Evolutionary conservation across 2,329 filamentous ascomycete genomes (phyloP).

Genomic region (Aquanectria penicillioides): DNA sequence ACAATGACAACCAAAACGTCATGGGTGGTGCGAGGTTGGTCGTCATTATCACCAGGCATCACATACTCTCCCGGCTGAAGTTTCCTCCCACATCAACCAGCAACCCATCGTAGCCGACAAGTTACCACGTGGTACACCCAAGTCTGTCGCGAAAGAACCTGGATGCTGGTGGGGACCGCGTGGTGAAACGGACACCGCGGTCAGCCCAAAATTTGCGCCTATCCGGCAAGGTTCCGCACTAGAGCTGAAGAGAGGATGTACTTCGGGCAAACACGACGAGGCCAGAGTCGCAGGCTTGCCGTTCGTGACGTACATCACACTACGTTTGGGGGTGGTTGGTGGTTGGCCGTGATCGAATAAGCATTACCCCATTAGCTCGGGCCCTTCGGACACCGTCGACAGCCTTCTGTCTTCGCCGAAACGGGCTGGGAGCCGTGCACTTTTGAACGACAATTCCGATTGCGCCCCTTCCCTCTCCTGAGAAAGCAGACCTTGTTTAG

Average conservation of each 20-base stretch:
- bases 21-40: constrained; percentile 21
- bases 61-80: constrained; percentile 26
- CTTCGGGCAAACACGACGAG: constrained; percentile 19
- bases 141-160: constrained; percentile 27
- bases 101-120: constrained; percentile 22
- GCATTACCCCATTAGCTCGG: constrained; percentile 28
- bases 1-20: constrained; percentile 10
- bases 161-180: constrained; percentile 37
- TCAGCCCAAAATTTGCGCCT: constrained; percentile 30
- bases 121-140: constrained; percentile 34
- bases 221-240: constrained; percentile 39
- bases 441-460: constrained; percentile 22
- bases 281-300: constrained; percentile 22
- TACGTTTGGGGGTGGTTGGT: constrained; percentile 10
- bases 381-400: constrained; percentile 27
- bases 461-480: too few relatives aligned
- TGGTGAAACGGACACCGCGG: constrained; percentile 38
- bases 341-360: constrained; percentile 23
- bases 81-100: constrained; percentile 22
- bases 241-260: constrained; percentile 29
- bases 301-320: constrained; percentile 36
- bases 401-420: constrained; percentile 28
- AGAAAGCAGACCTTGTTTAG: too few relatives aligned
- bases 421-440: constrained; percentile 29
- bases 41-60: constrained; percentile 26